Evolutionary conservation across 1,284 basidiomycete species (phyloP), one percentile per base, ranked within the genome.

Genomic region (Leccinum pachyderme): DNA sequence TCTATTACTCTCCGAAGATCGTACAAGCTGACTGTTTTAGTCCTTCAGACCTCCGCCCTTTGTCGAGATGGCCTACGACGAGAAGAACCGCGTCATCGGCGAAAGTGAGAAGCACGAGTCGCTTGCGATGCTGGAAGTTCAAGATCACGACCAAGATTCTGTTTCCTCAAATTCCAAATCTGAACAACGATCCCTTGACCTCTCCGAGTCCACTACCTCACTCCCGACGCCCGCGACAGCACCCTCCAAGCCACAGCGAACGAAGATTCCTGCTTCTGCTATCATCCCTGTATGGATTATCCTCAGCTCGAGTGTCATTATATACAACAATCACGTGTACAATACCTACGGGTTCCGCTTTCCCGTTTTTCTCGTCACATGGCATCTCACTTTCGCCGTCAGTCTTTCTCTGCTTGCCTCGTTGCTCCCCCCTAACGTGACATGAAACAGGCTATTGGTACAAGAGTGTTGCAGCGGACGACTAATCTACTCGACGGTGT

Each of bases 241-340:
- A 13, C 52, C 69, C 1, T 58, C 66, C 45, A 66, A 58, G 24
- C 50, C 53, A 7, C 60, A 57, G 15, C 69, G 62, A 15, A 1
- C 55, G 4, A 71, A 61, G 58, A 58, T 87, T 35, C 80, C 86
- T 8, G 78, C 88, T 1, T 72, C 83, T 1, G 76, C 81, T 53
- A 91, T 93, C 65, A 91, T 93, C 54, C 89, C 89, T 28, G 74
- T 94, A 56, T 95, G 93, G 95, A 98, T 98, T 70, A 76, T 85
- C 13, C 88, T 97, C 65, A 91, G 87, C 59, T 93, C 93, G 41
- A 75, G 84, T 9, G 95, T 98, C 68, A 98, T 98, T 75, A 87
- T 98, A 55, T 98, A 98, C 84, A 98, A 98, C 83, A 95, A 95
- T 74, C 90, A 91, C 69, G 76, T 97, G 70, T 95, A 94, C 77